A percentile compares a stretch with the other conserved stretches of the same genome.
These are phyloP conservation scores for Beta lomatogona DNA, from an alignment of 179 eudicot species.

Conservation along the genomic window DNA sequence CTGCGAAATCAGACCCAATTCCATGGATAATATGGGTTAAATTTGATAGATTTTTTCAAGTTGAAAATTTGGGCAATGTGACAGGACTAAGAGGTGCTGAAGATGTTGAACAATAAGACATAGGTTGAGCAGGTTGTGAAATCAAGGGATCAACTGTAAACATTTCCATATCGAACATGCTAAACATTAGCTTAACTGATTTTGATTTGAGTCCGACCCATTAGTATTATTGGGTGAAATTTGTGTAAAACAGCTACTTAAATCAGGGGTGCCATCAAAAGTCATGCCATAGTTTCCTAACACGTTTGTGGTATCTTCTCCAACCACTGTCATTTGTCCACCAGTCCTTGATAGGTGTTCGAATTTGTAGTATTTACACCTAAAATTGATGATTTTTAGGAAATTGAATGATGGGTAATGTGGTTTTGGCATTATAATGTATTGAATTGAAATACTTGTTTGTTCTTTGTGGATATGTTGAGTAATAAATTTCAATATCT, in stretches of 20 bases:
- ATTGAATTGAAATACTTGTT: too few species aligned
- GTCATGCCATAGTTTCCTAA: conserved; percentile 63
- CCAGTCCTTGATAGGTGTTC: conserved; percentile 50
- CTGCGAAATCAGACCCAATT: too few species aligned
- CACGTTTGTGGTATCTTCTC: conserved; percentile 70
- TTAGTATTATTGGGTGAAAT: conserved; percentile 27
- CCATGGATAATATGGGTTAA: too few species aligned
- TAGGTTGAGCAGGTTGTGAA: conserved; percentile 78
- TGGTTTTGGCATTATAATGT: too few species aligned
- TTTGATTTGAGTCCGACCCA: conserved; percentile 41
- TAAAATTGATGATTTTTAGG: too few species aligned
- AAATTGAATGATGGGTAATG: too few species aligned
- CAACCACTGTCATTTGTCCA: conserved; percentile 40
- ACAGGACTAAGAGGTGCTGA: conserved; percentile 31
- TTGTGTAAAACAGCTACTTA: conserved; percentile 54
- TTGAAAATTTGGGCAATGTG: too few species aligned
- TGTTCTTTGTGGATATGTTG: too few species aligned
- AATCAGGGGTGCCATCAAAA: conserved; percentile 67
- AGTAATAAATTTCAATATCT: too few species aligned
- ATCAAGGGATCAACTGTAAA: conserved; percentile 67
- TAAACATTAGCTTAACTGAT: conserved; percentile 52
- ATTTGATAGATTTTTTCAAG: too few species aligned
- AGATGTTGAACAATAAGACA: conserved; percentile 58
- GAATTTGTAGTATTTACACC: too few species aligned
- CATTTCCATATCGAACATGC: conserved; percentile 69